Evolutionary conservation across 108 stramenopile genomes (phyloP).

Genomic region (Fistulifera solaris): DNA sequence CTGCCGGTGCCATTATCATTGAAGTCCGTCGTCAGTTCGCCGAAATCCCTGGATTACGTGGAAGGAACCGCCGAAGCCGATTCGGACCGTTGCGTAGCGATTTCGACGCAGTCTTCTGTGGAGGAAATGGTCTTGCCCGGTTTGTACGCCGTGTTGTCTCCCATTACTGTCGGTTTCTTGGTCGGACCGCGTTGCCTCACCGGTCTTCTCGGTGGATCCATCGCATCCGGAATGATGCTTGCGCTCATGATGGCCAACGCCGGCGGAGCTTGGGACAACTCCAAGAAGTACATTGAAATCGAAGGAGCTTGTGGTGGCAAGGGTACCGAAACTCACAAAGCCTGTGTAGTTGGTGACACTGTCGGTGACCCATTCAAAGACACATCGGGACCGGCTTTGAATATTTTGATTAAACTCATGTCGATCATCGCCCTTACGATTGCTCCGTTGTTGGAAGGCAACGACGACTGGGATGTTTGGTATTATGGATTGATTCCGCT

Average conservation of each 20-base stretch:
- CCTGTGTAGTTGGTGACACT: slow-evolving; percentile 90
- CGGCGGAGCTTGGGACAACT: slow-evolving; percentile 98
- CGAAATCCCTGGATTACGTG: slow-evolving; percentile 60
- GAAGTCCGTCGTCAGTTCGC: slow-evolving; percentile 91
- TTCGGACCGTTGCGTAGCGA: slow-evolving; percentile 66
- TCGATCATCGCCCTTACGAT: slow-evolving; percentile 76
- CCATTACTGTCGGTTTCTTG: slow-evolving; percentile 65
- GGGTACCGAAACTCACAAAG: slow-evolving; percentile 88
- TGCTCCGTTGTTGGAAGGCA: slow-evolving; percentile 52
- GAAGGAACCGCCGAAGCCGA: slow-evolving; percentile 73
- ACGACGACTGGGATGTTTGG: slow-evolving; percentile 55
- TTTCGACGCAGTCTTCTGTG: slow-evolving; percentile 56
- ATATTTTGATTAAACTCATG: slow-evolving; percentile 93
- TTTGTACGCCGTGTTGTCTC: slow-evolving; percentile 58
- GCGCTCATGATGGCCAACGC: slow-evolving; percentile 92
- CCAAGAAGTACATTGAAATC: slow-evolving; percentile 92
- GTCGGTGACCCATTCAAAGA: slow-evolving; percentile 93
- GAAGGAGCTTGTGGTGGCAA: slow-evolving; percentile 69
- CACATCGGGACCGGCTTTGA: slow-evolving; percentile 80
- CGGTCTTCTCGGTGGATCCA: slow-evolving; percentile 66
- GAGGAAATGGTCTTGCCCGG: slow-evolving; percentile 81
- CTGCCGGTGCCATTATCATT: slow-evolving; percentile 89
- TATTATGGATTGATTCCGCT: slow-evolving; percentile 68
- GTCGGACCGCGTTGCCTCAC: slow-evolving; percentile 67
- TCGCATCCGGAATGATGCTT: slow-evolving; percentile 86